phyloP scores from a whole-genome alignment of 345 rosid species.

The Populus euphratica region DNA sequence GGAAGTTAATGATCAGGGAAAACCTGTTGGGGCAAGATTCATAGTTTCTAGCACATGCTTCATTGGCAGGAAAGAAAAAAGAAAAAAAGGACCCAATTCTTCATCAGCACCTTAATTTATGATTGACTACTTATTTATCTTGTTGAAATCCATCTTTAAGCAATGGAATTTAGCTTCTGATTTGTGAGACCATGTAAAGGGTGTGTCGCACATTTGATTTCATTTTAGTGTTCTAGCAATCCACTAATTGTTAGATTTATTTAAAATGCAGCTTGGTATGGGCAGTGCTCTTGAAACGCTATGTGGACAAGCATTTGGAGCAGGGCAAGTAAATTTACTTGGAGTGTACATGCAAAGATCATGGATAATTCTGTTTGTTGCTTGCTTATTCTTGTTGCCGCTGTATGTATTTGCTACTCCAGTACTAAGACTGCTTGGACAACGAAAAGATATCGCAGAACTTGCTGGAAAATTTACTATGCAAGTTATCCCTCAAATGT shows the following conservation, averaged over 20 bases:
- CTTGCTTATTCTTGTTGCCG: constrained; percentile 63
- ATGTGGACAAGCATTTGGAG: constrained; percentile 96
- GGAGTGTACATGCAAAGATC: constrained; percentile 98
- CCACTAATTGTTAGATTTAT: not conserved
- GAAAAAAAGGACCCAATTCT: no score
- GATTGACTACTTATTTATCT: no score
- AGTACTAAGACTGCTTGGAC: constrained; percentile 66
- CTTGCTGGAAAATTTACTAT: constrained; percentile 64
- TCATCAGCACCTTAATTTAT: no score
- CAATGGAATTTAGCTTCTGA: not conserved
- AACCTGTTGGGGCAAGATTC: no score
- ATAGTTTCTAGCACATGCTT: no score
- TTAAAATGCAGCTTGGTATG: constrained; percentile 75
- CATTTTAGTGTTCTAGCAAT: no score
- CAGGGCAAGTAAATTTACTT: constrained; percentile 65
- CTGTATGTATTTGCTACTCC: constrained; percentile 78
- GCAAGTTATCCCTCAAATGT: constrained; percentile 85
- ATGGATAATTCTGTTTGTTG: constrained; percentile 61
- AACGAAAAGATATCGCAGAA: constrained; percentile 60
- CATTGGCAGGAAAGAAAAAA: no score
- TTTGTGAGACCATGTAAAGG: not conserved
- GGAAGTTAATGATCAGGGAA: no score
- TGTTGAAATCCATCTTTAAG: not conserved
- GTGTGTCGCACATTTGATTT: not conserved
- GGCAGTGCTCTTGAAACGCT: constrained; percentile 92